Percentiles rank a stretch among this genome's conserved stretches.
Conservation (phyloP, 441 rosid genomes). For the Hura crepitans region DNA sequence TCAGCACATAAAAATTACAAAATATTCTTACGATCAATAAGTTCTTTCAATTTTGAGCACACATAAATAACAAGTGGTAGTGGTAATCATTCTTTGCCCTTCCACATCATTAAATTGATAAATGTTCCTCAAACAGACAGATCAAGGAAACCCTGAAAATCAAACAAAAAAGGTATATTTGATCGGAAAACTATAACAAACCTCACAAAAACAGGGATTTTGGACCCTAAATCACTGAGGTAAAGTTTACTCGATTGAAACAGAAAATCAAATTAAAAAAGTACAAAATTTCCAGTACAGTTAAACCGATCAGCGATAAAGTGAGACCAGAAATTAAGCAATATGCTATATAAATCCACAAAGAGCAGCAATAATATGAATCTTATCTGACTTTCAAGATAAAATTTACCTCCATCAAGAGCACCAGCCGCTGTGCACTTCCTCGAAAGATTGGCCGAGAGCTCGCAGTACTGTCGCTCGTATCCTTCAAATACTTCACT, state of each 20-base stretch:
- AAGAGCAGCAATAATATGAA: neutral
- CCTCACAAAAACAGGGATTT: neutral
- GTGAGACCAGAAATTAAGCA: neutral
- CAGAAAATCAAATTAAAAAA: neutral
- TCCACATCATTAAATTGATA: neutral
- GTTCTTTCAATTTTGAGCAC: neutral
- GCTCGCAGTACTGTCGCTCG: constrained; percentile 87
- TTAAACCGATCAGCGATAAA: neutral
- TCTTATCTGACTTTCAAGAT: neutral
- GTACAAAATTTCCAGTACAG: neutral
- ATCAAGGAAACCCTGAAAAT: neutral
- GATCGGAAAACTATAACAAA: neutral
- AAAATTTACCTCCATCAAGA: constrained; percentile 61
- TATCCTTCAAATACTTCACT: constrained; percentile 76
- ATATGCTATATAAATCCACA: no score
- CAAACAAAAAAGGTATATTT: neutral
- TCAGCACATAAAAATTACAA: neutral
- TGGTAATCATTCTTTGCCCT: neutral
- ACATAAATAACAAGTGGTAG: neutral
- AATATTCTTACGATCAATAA: neutral
- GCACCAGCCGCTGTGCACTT: constrained; percentile 56
- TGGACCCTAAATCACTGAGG: neutral
- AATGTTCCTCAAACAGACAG: neutral
- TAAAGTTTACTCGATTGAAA: neutral
- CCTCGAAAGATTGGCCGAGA: constrained; percentile 67